A percentile compares a stretch with the other conserved stretches of the same genome.
phyloP scores from a whole-genome alignment of 176 grass and related monocot species.

The Hyparrhenia diplandra region DNA sequence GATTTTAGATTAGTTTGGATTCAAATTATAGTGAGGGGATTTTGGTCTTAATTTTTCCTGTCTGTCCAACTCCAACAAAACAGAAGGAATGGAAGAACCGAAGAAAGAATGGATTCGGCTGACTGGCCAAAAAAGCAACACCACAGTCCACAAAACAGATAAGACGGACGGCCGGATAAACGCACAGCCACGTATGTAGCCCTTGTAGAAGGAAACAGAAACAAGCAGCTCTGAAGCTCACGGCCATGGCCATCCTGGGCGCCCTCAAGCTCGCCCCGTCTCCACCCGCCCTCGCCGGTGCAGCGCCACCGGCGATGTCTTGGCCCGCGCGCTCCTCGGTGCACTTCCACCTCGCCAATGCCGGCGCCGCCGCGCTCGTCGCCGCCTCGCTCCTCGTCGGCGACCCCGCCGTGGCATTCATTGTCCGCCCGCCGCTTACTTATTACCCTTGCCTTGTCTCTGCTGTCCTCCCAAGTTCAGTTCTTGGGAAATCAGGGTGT shows the following conservation, averaged over 20 bases:
- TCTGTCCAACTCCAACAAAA: no score
- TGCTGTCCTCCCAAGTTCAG: not conserved
- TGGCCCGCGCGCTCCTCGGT: constrained; percentile 1
- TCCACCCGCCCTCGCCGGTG: not conserved
- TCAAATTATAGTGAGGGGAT: no score
- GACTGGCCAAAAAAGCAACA: not conserved
- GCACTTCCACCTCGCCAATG: constrained; percentile 36
- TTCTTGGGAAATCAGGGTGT: not conserved
- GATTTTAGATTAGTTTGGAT: no score
- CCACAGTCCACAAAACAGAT: constrained; percentile 15
- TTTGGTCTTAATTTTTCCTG: no score
- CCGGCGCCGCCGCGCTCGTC: constrained; percentile 51
- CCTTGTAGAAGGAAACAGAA: not conserved
- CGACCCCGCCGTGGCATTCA: constrained; percentile 72
- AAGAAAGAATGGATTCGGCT: not conserved
- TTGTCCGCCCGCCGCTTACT: constrained; percentile 27
- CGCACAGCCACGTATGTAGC: not conserved
- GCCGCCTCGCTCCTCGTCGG: constrained; percentile 60
- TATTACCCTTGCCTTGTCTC: not conserved
- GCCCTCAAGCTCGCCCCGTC: constrained; percentile 13
- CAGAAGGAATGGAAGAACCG: no score
- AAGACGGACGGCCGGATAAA: constrained; percentile 46
- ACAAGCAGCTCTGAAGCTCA: not conserved
- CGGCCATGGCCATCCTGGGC: constrained; percentile 35
- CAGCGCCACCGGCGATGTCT: not conserved